Base-by-base conservation (phyloP, 352 stramenopile genomes). In the Pythium inflatum region DNA sequence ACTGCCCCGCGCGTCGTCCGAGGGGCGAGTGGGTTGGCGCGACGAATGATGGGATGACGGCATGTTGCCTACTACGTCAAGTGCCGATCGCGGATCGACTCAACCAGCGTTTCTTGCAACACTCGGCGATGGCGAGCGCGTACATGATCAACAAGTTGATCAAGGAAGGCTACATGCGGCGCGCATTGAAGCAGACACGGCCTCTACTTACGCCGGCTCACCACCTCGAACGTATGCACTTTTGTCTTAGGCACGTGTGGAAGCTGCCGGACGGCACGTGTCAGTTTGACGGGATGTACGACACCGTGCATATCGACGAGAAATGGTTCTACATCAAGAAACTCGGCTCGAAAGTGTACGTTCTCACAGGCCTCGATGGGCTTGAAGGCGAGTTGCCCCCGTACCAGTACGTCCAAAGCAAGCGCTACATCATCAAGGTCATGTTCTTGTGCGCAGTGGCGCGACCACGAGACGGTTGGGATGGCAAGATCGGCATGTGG, bases 261-360 rank as follows among this genome's bases (percentile, higher is more conserved):
- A 22, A 7, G 45, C 22, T 48, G 22, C 40, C 25, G 11, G 41
- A 55, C 22, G 28, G 22, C 5, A 34, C 16, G 5, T 36, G 5
- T 34, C 4, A 5, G 20, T 66, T 50, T 36, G 33, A 22, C 14
- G 24, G 14, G 12, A 48, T 66, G 43, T 38, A 58, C 22, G 46
- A 58, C 46, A 66, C 14, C 57, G 59, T n/a, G n/a, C n/a, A n/a
- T n/a, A n/a, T n/a, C n/a, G n/a, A n/a, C n/a, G n/a, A n/a, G n/a
- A n/a, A n/a, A n/a, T n/a, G n/a, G 59, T 66, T 66, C 33, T 66
- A 59, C 59, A 24, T 59, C 1, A 46, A 66, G 30, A 66, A 58
- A 16, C 12, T 66, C 14, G 59, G 59, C 28, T 7, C 58, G 24
- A 57, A 66, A 25, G 16, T 66, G 1, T 66, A 41, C 46, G 22